Conservation (phyloP, 1,284 basidiomycete species). For the Athelia sp. region DNA sequence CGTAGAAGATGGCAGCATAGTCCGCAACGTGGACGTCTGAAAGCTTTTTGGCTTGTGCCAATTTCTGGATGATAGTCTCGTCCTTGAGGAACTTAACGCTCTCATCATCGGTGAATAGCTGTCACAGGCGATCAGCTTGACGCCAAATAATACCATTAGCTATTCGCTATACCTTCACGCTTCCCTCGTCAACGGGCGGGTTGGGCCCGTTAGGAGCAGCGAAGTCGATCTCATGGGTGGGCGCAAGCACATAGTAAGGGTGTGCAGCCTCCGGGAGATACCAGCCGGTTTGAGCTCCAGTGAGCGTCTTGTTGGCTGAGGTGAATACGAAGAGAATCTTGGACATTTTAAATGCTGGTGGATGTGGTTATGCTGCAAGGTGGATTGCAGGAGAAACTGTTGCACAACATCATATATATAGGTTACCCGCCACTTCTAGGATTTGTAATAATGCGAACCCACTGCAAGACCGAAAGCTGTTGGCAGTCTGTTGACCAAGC, state of each 20-base stretch:
- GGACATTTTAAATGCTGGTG: constrained; percentile 25
- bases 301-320: constrained; percentile 60
- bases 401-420: too few relatives aligned
- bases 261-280: constrained; percentile 77
- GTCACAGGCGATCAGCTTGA: background rate
- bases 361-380: too few relatives aligned
- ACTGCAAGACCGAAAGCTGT: too few relatives aligned
- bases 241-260: constrained; percentile 67
- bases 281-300: constrained; percentile 55
- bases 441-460: too few relatives aligned
- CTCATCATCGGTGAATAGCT: constrained; percentile 57
- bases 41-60: constrained; percentile 59
- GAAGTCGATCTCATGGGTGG: constrained; percentile 57
- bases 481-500: too few relatives aligned
- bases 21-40: constrained; percentile 52
- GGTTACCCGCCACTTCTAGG: too few relatives aligned
- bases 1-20: constrained; percentile 75
- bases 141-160: background rate
- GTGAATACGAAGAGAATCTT: constrained; percentile 75
- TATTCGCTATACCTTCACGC: constrained; percentile 39
- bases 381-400: too few relatives aligned
- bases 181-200: constrained; percentile 65
- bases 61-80: constrained; percentile 46
- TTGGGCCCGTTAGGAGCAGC: constrained; percentile 69
- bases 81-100: constrained; percentile 62